A percentile compares a stretch with the other conserved stretches of the same genome.
Evolutionary conservation across 2,329 filamentous ascomycete species (phyloP).

Genomic region (Polytolypa hystricis): DNA sequence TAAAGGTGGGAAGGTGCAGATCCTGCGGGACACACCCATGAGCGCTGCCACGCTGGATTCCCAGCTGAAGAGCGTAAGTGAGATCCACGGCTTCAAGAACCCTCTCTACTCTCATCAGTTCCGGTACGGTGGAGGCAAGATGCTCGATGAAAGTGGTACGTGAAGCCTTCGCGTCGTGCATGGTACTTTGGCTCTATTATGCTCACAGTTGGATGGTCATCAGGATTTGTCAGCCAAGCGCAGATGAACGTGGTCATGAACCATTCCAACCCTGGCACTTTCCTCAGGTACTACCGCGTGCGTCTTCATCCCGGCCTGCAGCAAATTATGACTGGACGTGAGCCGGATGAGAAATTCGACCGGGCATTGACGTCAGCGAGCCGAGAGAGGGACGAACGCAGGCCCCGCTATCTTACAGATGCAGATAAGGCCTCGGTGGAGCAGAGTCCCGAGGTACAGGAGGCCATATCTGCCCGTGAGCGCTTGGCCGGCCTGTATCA

Average conservation of each 20-base stretch:
- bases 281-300: slow-evolving; percentile 19
- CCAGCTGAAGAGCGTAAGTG: slow-evolving; percentile 11
- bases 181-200: not conserved
- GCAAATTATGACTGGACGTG: slow-evolving; percentile 14
- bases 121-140: slow-evolving; percentile 10
- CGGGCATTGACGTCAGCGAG: slow-evolving; percentile 13
- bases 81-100: slow-evolving; percentile 15
- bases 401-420: slow-evolving; percentile 7
- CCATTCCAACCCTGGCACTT: slow-evolving; percentile 14
- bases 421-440: slow-evolving; percentile 10
- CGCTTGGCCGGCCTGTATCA: slow-evolving; percentile 7
- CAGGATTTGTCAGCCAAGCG: slow-evolving; percentile 13
- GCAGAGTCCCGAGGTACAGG: slow-evolving; percentile 12
- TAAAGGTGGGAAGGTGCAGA: slow-evolving; percentile 10
- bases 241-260: slow-evolving; percentile 16
- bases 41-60: slow-evolving; percentile 7
- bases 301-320: no score
- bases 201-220: slow-evolving; percentile 9
- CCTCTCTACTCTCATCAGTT: slow-evolving; percentile 16
- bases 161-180: not conserved
- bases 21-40: slow-evolving; percentile 12
- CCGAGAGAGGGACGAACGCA: slow-evolving; percentile 12
- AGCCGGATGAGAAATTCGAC: slow-evolving; percentile 11
- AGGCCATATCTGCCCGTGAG: slow-evolving; percentile 4
- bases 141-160: not conserved